Percentiles rank a stretch among this genome's conserved stretches.
Evolutionary conservation across 257 asterid species (phyloP).

Genomic region (Mitragyna speciosa): DNA sequence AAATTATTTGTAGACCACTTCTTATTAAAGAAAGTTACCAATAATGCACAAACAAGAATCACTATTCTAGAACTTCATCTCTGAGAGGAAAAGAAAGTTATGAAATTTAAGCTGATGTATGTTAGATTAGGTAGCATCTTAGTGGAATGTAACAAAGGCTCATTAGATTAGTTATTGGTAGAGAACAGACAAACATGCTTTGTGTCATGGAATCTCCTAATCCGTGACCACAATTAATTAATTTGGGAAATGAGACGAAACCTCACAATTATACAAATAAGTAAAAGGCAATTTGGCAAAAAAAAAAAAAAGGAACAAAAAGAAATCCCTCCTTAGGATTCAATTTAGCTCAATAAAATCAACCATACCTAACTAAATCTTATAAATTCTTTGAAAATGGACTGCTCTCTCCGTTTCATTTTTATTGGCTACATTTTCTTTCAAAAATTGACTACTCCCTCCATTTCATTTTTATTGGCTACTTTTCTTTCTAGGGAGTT

Average conservation of each 20-base stretch:
- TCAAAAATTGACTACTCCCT: too few relatives aligned
- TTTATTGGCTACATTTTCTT: too few relatives aligned
- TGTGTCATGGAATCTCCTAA: conserved; percentile 20
- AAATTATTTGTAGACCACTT: background rate
- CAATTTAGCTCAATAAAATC: too few relatives aligned
- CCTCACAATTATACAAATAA: background rate
- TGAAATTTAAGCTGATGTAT: too few relatives aligned
- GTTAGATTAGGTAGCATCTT: too few relatives aligned
- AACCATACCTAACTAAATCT: too few relatives aligned
- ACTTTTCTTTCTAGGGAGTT: too few relatives aligned
- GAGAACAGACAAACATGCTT: conserved; percentile 27
- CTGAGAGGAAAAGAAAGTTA: background rate
- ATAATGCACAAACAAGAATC: background rate
- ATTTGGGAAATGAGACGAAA: background rate
- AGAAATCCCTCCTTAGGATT: too few relatives aligned
- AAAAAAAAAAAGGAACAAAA: background rate
- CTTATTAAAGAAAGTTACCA: background rate
- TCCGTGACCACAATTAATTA: background rate
- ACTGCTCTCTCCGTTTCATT: too few relatives aligned
- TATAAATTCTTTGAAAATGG: too few relatives aligned
- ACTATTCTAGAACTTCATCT: background rate
- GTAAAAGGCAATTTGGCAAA: background rate
- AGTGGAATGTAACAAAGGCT: too few relatives aligned
- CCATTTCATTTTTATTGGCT: too few relatives aligned
- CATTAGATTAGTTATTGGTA: conserved; percentile 15